These are phyloP conservation scores for Coemansia sp. DNA, from an alignment of 192 early-diverging fungal genomes.

Conservation along the genomic window DNA sequence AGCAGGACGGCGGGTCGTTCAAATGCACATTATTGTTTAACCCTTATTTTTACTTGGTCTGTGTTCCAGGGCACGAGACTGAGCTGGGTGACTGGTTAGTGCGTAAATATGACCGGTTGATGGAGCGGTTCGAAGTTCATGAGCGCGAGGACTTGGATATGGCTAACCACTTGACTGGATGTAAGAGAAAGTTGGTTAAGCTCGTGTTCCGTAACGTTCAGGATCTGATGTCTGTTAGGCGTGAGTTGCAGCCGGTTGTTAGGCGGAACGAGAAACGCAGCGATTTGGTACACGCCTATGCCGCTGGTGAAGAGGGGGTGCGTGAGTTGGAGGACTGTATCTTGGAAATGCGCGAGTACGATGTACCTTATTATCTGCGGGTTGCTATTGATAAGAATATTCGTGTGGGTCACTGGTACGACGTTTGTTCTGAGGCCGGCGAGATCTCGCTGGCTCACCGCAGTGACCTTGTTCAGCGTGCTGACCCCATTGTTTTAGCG, in stretches of 20 bases:
- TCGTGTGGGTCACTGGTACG: slow-evolving; percentile 96
- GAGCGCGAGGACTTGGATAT: slow-evolving; percentile 85
- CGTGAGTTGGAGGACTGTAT: slow-evolving; percentile 68
- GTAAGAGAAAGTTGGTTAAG: slow-evolving; percentile 71
- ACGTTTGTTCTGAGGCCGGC: slow-evolving; percentile 66
- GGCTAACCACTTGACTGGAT: slow-evolving; percentile 89
- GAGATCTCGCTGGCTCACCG: slow-evolving; percentile 65
- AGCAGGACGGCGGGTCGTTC: slow-evolving; percentile 86
- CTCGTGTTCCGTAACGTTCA: slow-evolving; percentile 83
- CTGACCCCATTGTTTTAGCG: slow-evolving; percentile 91
- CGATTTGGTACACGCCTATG: slow-evolving; percentile 68
- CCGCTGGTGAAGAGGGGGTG: neutral
- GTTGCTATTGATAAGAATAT: slow-evolving; percentile 93
- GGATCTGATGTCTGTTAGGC: slow-evolving; percentile 77
- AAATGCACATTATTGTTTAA: slow-evolving; percentile 82
- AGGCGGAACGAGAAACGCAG: slow-evolving; percentile 69
- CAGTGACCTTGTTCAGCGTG: slow-evolving; percentile 87
- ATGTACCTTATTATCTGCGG: slow-evolving; percentile 95
- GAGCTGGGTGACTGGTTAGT: slow-evolving; percentile 88
- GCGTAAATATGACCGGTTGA: slow-evolving; percentile 66
- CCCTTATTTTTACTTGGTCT: slow-evolving; percentile 91
- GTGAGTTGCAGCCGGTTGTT: slow-evolving; percentile 69
- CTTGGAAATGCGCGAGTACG: slow-evolving; percentile 93
- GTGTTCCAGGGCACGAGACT: slow-evolving; percentile 72
- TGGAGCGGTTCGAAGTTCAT: slow-evolving; percentile 66